phyloP scores from a whole-genome alignment of 176 grass and related monocot genomes.

The Ampelocalamus luodianensis region DNA sequence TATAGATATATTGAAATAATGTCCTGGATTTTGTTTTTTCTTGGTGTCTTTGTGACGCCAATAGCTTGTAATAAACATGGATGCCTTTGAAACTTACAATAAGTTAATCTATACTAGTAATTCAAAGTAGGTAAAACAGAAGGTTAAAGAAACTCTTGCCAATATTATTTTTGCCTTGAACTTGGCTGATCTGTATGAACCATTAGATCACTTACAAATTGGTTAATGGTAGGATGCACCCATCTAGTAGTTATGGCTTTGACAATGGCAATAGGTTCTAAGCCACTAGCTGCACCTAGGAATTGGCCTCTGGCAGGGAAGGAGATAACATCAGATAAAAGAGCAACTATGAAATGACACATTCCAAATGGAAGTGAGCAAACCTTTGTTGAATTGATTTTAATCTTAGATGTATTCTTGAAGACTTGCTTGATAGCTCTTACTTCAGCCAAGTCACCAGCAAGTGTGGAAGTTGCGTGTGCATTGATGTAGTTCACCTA shows the following conservation, averaged over 20 bases:
- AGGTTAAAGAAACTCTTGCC: neutral
- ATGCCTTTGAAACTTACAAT: neutral
- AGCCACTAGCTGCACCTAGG: slow-evolving; percentile 60
- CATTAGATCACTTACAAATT: slow-evolving; percentile 56
- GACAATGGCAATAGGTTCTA: slow-evolving; percentile 66
- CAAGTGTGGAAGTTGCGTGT: slow-evolving; percentile 74
- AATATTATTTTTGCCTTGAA: neutral
- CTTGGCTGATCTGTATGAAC: neutral
- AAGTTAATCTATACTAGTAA: neutral
- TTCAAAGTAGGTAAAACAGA: neutral
- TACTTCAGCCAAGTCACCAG: slow-evolving; percentile 66
- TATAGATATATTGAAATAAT: neutral
- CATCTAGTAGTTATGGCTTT: slow-evolving; percentile 65
- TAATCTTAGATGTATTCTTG: slow-evolving; percentile 59
- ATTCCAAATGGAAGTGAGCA: slow-evolving; percentile 24
- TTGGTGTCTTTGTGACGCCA: neutral
- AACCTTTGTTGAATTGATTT: slow-evolving; percentile 78
- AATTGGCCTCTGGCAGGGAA: slow-evolving; percentile 55
- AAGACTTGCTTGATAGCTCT: slow-evolving; percentile 65
- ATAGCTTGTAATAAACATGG: neutral
- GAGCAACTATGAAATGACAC: neutral
- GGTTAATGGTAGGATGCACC: slow-evolving; percentile 69
- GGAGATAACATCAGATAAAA: slow-evolving; percentile 16
- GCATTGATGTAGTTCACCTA: slow-evolving; percentile 76
- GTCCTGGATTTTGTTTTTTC: neutral